Evolutionary conservation across 1,284 basidiomycete genomes (phyloP), one percentile per base, ranked within the genome.

Genomic region (Leccinum pallidistipes): DNA sequence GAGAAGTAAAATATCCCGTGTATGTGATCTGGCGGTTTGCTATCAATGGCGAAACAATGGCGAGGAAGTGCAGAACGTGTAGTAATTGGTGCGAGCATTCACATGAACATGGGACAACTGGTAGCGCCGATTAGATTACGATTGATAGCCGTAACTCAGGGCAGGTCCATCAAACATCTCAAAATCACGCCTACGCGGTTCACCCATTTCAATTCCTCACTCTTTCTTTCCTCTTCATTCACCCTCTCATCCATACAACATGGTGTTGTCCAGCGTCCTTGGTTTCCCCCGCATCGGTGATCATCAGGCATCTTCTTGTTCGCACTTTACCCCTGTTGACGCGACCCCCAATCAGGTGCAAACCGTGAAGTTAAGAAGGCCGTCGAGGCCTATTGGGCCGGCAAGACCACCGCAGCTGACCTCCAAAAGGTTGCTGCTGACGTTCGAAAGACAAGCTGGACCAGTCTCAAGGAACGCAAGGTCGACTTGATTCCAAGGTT

Each of bases 281-380:
- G 97, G 97, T 75, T 98, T 96, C 83, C 97, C 97, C 75, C 93
- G 97, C 75, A 97, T 99, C 79, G 95, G 95, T 91, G 71, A 71
- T 82, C 7, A 38, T 16, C 36, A 8, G 31, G n/a, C 40, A 27
- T 21, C 34, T 16, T 11, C 40, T 52, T 4, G n/a, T 29, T 31
- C 0, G 16, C n/a, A 58, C 32, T 3, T n/a, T 1, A 32, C 54
- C 18, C n/a, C 11, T 34, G 14, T 59, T 55, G 24, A 62, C 54
- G 47, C 43, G 45, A 7, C 54, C 31, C 49, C 32, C 50, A 38
- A 54, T 55, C 49, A 69, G 94, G 94, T 81, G 89, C 91, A 63
- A 91, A 95, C 82, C 93, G 96, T 83, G 95, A 98, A 83, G 88
- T 97, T 71, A 99, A 99, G 84, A 99, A 99, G 83, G 95, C 96